Evolutionary conservation across 2,329 filamentous ascomycete genomes (phyloP).

Genomic region (Pseudophaeomoniella oleicola): DNA sequence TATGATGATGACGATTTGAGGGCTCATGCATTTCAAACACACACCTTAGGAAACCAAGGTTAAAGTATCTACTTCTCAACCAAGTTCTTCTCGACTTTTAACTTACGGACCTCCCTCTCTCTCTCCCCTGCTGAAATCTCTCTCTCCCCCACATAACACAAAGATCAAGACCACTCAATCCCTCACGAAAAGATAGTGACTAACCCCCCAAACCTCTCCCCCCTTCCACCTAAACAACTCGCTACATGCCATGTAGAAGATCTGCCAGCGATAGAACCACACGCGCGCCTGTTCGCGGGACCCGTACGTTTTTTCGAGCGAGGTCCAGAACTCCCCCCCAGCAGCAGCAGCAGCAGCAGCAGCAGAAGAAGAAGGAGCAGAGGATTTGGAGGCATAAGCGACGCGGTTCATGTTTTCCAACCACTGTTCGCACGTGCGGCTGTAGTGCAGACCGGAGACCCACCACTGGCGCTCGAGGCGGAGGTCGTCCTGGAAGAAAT

Average conservation of each 20-base stretch:
- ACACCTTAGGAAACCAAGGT: not conserved
- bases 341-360: no score
- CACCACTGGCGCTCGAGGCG: slow-evolving; percentile 52
- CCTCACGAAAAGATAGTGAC: slow-evolving; percentile 54
- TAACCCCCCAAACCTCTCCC: slow-evolving; percentile 54
- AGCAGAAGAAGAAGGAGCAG: no score
- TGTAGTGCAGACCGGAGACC: slow-evolving; percentile 55
- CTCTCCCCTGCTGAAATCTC: not conserved
- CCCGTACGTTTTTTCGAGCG: slow-evolving; percentile 51
- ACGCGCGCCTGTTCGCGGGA: slow-evolving; percentile 39
- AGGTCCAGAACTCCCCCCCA: slow-evolving; percentile 48
- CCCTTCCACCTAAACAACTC: slow-evolving; percentile 53
- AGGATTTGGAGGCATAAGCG: no score
- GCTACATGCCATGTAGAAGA: slow-evolving; percentile 58
- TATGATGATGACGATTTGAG: not conserved
- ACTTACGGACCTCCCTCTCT: not conserved
- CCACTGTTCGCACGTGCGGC: slow-evolving; percentile 48
- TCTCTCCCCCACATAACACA: not conserved
- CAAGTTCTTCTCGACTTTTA: not conserved
- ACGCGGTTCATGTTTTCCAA: slow-evolving; percentile 18
- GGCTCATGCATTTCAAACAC: not conserved
- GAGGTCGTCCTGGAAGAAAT: slow-evolving; percentile 52
- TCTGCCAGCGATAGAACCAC: slow-evolving; percentile 59
- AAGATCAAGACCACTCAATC: not conserved
- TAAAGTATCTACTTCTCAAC: not conserved